Conservation (phyloP, 805 yeast genomes). For the Priceomyces carsonii region DNA sequence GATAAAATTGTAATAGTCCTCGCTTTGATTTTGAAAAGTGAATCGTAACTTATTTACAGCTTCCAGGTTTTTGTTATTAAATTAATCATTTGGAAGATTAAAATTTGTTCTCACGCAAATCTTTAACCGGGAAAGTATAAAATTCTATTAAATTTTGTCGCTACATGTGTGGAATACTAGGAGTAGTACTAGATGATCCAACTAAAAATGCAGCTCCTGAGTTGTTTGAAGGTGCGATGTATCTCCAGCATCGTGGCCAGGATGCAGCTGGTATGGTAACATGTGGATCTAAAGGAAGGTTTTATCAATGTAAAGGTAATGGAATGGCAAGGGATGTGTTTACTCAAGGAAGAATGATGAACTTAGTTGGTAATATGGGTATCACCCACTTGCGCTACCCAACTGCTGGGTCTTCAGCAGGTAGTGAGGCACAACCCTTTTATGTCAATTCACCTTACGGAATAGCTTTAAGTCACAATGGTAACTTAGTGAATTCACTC, state of each 20-base stretch:
- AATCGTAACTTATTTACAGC: too few species aligned
- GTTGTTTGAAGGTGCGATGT: conserved; percentile 87
- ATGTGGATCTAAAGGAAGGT: conserved; percentile 88
- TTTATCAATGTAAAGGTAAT: conserved; percentile 97
- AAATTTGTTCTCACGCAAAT: too few species aligned
- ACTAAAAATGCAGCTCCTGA: conserved; percentile 79
- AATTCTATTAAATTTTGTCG: too few species aligned
- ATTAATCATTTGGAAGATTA: too few species aligned
- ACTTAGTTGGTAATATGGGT: conserved; percentile 92
- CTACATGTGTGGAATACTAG: conserved; percentile 92
- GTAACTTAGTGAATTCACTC: conserved; percentile 86
- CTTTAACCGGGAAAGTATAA: too few species aligned
- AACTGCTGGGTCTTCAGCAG: conserved; percentile 95
- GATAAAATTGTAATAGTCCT: too few species aligned
- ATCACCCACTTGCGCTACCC: conserved; percentile 94
- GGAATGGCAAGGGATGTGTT: conserved; percentile 99
- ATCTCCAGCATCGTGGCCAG: conserved; percentile 95
- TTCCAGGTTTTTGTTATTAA: too few species aligned
- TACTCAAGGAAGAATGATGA: conserved; percentile 75
- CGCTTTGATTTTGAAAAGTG: too few species aligned
- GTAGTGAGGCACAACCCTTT: conserved; percentile 97
- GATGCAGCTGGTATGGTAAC: conserved; percentile 99
- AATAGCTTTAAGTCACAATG: conserved; percentile 86
- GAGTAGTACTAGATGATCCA: conserved; percentile 79
- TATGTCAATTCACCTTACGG: conserved; percentile 98